Base-by-base conservation (phyloP, 768 basidiomycete species). In the Macrolepiota albuminosa region DNA sequence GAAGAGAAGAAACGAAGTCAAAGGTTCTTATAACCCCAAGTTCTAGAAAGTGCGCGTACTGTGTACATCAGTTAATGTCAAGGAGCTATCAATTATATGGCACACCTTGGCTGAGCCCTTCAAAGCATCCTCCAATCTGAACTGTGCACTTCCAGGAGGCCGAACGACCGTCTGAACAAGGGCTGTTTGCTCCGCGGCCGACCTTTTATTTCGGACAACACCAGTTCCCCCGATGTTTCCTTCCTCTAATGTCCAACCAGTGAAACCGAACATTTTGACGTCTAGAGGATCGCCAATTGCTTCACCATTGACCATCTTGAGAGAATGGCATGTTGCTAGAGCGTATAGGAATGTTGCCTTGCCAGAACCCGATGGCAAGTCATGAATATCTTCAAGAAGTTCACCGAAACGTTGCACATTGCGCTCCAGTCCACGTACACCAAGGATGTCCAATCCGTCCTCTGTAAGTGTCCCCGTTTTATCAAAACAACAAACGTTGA, bases 391-490 rank as follows among this genome's bases (percentile, higher is more conserved):
- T 61, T 89, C 83, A 54, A 95, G 78, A 39, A 98, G 84, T 69
- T 99, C 96, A 21, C 95, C 93, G 73, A 98, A 98, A 45, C 85
- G 82, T 57, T 87, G 83, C 8, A 77, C 81, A 50, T 78, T 81
- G 47, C 92, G 85, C 60, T 96, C 95, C 46, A 92, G 82, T 6
- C 85, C 85, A 48, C 96, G 88, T 18, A 97, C 89, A 16, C 97
- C 97, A 49, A 99, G 86, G 48, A 99, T 94, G 70, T 99, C 97
- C 52, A 99, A 80, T 0, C 96, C 97, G 64, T 99, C 97, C 73
- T 99, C 97, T 1, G 97, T 99, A 26, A 99, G 80, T 9, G 97
- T 99, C 8, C 97, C 97, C 1, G 97, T 99, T 76, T 99, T 99
- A 78, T 99, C 97, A 68, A 99, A 99, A 69, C 95, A 98, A 67